Evolutionary conservation across 1,284 basidiomycete genomes (phyloP).

Genomic region (Malassezia globosa): DNA sequence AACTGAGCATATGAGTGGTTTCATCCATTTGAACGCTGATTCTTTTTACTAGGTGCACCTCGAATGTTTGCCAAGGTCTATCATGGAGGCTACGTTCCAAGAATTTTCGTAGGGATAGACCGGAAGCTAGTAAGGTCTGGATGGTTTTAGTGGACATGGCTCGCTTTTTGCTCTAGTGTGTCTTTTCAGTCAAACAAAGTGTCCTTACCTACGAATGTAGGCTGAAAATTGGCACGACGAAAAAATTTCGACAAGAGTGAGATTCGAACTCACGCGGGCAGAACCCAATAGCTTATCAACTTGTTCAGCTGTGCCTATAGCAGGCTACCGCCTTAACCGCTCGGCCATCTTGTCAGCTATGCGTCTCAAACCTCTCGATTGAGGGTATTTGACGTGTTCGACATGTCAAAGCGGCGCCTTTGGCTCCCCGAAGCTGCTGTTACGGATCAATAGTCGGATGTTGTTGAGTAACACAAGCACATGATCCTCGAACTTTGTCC

Average conservation of each 20-base stretch:
- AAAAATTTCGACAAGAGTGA: constrained; percentile 41
- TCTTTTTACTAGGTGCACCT: too few relatives aligned
- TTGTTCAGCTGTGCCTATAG: constrained; percentile 12
- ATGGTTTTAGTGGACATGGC: too few relatives aligned
- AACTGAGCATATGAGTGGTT: constrained; percentile 3
- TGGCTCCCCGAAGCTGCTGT: constrained; percentile 1
- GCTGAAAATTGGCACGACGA: too few relatives aligned
- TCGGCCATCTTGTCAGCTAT: constrained; percentile 43
- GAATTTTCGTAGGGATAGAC: neutral
- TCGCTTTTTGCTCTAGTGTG: too few relatives aligned
- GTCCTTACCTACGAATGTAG: too few relatives aligned
- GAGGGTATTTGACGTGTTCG: neutral
- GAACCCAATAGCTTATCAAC: constrained; percentile 22
- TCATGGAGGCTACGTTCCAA: too few relatives aligned
- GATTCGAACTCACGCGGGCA: constrained; percentile 47
- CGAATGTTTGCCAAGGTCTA: too few relatives aligned
- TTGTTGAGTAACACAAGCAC: constrained; percentile 42
- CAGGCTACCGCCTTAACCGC: constrained; percentile 43
- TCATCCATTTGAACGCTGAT: too few relatives aligned
- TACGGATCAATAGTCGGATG: constrained; percentile 39
- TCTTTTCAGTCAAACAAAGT: too few relatives aligned
- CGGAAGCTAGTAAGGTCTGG: too few relatives aligned
- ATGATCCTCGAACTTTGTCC: constrained; percentile 37
- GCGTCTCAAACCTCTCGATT: neutral
- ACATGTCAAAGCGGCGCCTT: neutral